Evolutionary conservation across 306 rosid genomes (phyloP), one percentile per base, ranked within the genome.

Genomic region (Erythrophleum fordii): DNA sequence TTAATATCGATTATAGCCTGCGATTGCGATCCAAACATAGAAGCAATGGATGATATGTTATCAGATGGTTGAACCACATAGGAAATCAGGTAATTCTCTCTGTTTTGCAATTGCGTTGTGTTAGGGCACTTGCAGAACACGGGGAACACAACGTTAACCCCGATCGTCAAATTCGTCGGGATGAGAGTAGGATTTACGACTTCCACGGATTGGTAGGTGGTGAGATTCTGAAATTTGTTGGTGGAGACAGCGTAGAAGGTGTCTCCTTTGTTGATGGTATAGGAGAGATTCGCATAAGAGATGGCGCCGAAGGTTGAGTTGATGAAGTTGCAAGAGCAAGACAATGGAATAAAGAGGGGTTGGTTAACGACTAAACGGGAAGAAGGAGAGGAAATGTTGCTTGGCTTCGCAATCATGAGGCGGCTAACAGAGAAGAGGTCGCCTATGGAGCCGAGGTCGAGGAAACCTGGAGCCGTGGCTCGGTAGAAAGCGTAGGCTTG

Each of bases 401-500:
- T 89, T 6, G 92, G 92, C 0, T 68, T 25, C 0, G 99, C 66
- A 9, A 95, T 91, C 83, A 78, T 71, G 68, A 82, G 87, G 35
- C 98, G 91, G 84, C 97, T 91, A 12, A 93, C 56, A 8, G 82
- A 62, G 81, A 95, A 95, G 73, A 95, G 99, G 80, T 95, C 99
- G 2, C 52, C 97, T 14, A 95, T 72, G 83, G 98, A n/a, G 25
- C 85, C 97, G 9, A 95, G 83, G 84, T 93, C 91, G 3, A 90
- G 91, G 66, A 88, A 93, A 68, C 88, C 31, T 3, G 99, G 97
- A 6, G 84, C 11, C 3, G 26, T 8, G 45, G 97, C 94, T 23
- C 84, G 60, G 90, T 93, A 95, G 75, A 81, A 89, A 71, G 85
- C 96, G 60, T 91, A 95, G 68, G 98, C 61, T 41, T 81, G 83